phyloP scores from a whole-genome alignment of 176 grass and related monocot genomes.

The Phoenix roebelenii region DNA sequence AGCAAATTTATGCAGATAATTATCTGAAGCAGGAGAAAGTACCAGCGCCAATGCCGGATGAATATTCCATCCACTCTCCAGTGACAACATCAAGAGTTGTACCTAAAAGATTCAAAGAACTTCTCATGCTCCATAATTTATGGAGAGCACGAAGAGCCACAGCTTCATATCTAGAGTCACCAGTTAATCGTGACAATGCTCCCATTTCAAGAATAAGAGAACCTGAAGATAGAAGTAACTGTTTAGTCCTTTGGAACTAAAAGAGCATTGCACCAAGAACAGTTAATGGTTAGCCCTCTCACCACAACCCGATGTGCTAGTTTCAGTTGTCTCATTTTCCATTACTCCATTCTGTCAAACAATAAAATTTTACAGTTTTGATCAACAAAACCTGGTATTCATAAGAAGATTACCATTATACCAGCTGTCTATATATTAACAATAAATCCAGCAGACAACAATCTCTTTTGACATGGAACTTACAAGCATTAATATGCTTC shows the following conservation, averaged over 20 bases:
- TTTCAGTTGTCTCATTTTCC: constrained; percentile 94
- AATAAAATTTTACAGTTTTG: not conserved
- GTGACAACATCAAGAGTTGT: constrained; percentile 85
- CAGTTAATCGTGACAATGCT: constrained; percentile 67
- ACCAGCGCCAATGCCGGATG: constrained; percentile 95
- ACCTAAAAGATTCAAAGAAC: constrained; percentile 89
- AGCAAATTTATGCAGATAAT: not conserved
- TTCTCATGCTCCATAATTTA: constrained; percentile 98
- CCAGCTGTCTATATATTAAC: too few species aligned
- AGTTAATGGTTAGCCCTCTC: constrained; percentile 20
- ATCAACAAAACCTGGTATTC: too few species aligned
- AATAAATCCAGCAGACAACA: too few species aligned
- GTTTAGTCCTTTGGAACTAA: constrained; percentile 22
- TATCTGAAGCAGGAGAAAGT: constrained; percentile 30
- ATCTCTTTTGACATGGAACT: too few species aligned
- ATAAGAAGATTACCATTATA: too few species aligned
- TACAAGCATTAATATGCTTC: too few species aligned
- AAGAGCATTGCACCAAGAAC: constrained; percentile 12
- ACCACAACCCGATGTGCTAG: constrained; percentile 98
- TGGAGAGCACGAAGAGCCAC: constrained; percentile 81
- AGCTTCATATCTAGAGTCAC: constrained; percentile 85
- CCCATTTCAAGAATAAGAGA: constrained; percentile 99
- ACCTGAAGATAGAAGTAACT: constrained; percentile 29
- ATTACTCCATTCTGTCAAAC: constrained; percentile 79
- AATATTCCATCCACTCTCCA: constrained; percentile 93